These are phyloP conservation scores for Penicillium desertorum DNA, from an alignment of 495 filamentous ascomycete species.

Conservation along the genomic window DNA sequence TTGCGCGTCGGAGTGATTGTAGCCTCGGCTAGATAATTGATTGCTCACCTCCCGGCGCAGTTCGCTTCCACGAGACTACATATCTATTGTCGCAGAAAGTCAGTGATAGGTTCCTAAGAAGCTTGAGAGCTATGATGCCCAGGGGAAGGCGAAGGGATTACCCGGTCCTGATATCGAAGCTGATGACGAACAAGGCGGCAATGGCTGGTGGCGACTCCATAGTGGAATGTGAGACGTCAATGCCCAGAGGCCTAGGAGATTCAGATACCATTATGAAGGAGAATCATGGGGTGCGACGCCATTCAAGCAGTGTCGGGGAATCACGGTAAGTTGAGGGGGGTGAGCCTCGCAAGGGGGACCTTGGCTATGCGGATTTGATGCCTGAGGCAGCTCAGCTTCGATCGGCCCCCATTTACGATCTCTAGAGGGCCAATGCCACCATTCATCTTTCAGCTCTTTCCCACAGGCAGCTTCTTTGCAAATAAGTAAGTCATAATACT, in stretches of 20 bases:
- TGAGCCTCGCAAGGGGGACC: slow-evolving; percentile 13
- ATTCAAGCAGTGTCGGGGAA: slow-evolving; percentile 27
- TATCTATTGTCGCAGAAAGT: slow-evolving; percentile 49
- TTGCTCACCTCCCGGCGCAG: slow-evolving; percentile 57
- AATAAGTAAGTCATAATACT: too few relatives aligned
- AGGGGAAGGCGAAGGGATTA: slow-evolving; percentile 39
- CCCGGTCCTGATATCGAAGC: slow-evolving; percentile 83
- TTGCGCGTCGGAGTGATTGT: slow-evolving; percentile 5
- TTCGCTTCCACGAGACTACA: slow-evolving; percentile 82
- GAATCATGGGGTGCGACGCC: slow-evolving; percentile 9
- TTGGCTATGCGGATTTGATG: slow-evolving; percentile 5
- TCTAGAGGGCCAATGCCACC: too few relatives aligned
- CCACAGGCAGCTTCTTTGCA: too few relatives aligned
- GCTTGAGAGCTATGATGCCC: slow-evolving; percentile 7
- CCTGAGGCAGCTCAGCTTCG: slow-evolving; percentile 12
- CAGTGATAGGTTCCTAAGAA: slow-evolving; percentile 17
- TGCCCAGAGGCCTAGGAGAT: slow-evolving; percentile 31
- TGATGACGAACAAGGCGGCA: slow-evolving; percentile 79
- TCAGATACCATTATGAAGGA: slow-evolving; percentile 33
- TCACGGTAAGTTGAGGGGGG: slow-evolving; percentile 22
- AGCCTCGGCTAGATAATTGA: slow-evolving; percentile 20
- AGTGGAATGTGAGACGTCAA: slow-evolving; percentile 38
- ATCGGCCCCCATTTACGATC: too few relatives aligned
- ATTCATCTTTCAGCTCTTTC: too few relatives aligned
- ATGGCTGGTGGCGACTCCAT: slow-evolving; percentile 62